Percentiles rank a stretch among this genome's conserved stretches.
phyloP scores from a whole-genome alignment of 345 rosid species.

The Stellera chamaejasme region DNA sequence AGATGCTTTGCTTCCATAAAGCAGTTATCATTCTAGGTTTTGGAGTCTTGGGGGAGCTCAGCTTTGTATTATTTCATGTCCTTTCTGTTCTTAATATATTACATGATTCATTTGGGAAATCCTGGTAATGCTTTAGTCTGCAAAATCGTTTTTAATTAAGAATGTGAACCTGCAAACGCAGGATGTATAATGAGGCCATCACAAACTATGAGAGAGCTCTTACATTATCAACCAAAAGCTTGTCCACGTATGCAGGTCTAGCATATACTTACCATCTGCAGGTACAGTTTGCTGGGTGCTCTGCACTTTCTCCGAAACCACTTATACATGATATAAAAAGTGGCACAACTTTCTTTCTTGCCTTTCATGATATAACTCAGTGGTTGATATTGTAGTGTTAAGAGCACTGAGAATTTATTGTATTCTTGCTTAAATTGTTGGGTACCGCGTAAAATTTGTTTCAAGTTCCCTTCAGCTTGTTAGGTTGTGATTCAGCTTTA shows the following conservation, averaged over 20 bases:
- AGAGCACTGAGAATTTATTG: not conserved
- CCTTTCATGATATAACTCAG: not conserved
- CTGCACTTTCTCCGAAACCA: not conserved
- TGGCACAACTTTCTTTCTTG: not conserved
- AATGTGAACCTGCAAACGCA: conserved; percentile 16
- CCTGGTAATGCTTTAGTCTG: not conserved
- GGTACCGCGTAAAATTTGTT: not conserved
- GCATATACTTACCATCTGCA: conserved; percentile 94
- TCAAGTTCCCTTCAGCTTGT: not conserved
- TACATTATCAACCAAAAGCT: conserved; percentile 63
- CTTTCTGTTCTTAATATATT: no score
- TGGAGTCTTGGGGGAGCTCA: no score
- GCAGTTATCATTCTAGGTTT: no score
- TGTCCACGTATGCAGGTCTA: conserved; percentile 93
- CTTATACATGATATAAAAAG: not conserved
- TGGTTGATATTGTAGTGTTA: no score
- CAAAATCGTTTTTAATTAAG: conserved; percentile 13
- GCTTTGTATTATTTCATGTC: no score
- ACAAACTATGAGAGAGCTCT: conserved; percentile 79
- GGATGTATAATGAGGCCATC: conserved; percentile 68
- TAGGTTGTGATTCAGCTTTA: no score
- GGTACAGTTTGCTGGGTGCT: conserved; percentile 30
- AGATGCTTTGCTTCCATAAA: no score
- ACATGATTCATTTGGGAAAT: not conserved
- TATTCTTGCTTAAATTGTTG: not conserved